Percentiles rank a stretch among this genome's conserved stretches.
These are phyloP conservation scores for Colletotrichum viniferum DNA, from an alignment of 2,329 filamentous ascomycete species.

Conservation along the genomic window DNA sequence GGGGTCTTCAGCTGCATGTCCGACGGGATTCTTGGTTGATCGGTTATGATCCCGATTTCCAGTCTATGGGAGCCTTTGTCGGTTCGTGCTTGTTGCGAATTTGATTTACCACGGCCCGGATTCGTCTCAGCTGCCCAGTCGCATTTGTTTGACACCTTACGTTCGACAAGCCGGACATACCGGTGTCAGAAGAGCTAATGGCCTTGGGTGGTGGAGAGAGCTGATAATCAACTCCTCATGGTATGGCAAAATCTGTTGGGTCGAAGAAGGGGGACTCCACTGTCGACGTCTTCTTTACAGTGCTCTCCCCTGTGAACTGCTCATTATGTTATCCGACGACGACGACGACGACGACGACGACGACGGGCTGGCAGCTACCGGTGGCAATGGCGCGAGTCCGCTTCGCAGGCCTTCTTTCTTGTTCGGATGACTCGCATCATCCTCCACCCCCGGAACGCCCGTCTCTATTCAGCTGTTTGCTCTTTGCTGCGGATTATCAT, in stretches of 20 bases:
- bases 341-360: not conserved
- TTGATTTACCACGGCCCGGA: not conserved
- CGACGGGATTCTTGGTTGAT: not conserved
- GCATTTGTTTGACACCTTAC: not conserved
- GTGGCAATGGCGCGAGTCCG: not conserved
- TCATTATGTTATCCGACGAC: not conserved
- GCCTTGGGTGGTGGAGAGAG: not conserved
- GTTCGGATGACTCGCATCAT: conserved; percentile 13
- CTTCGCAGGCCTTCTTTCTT: not conserved
- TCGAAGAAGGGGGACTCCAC: not conserved
- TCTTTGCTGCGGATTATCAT: not conserved
- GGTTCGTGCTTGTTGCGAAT: not conserved
- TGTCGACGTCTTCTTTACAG: not conserved
- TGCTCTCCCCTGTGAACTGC: not conserved
- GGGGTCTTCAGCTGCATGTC: not conserved
- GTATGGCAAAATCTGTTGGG: not conserved
- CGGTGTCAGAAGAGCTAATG: conserved; percentile 3
- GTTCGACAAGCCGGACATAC: not conserved
- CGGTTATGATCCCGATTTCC: not conserved
- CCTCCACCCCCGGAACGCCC: not conserved
- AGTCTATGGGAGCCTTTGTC: not conserved
- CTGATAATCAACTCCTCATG: not conserved
- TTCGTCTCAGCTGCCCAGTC: conserved; percentile 5
- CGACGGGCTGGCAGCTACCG: not conserved
- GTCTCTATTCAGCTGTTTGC: not conserved